Evolutionary conservation across 2,329 filamentous ascomycete species (phyloP).

Genomic region (Furcasterigmium sp.): DNA sequence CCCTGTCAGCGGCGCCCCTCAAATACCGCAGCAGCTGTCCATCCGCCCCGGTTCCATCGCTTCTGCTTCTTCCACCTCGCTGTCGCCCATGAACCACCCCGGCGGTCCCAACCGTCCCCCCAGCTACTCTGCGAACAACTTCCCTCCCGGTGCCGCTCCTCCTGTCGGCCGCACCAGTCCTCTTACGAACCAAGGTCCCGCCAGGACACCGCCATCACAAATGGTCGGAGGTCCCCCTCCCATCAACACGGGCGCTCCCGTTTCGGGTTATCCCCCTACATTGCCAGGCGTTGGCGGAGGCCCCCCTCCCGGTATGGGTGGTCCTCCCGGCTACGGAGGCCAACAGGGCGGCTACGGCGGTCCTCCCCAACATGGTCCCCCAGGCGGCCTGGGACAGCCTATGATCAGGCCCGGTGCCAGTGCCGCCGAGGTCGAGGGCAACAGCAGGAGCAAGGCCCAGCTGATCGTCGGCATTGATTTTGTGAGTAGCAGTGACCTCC

Average conservation of each 20-base stretch:
- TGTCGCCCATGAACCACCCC: conserved; percentile 58
- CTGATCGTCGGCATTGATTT: conserved; percentile 99
- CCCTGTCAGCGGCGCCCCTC: conserved; percentile 23
- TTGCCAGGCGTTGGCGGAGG: conserved; percentile 31
- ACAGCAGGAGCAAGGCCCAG: conserved; percentile 87
- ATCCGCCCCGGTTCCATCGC: conserved; percentile 32
- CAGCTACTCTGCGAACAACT: conserved; percentile 57
- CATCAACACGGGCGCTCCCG: conserved; percentile 59
- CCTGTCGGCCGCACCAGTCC: conserved; percentile 51
- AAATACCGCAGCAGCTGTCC: conserved; percentile 47
- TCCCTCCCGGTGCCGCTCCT: conserved; percentile 38
- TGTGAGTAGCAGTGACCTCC: conserved; percentile 55
- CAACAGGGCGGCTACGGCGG: conserved; percentile 43
- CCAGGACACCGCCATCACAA: conserved; percentile 53
- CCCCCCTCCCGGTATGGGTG: conserved; percentile 25
- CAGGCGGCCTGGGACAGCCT: conserved; percentile 31
- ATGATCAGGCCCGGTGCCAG: conserved; percentile 30
- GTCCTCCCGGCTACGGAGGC: conserved; percentile 39
- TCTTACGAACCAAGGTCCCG: conserved; percentile 38
- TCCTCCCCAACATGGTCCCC: conserved; percentile 23
- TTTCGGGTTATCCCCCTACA: conserved; percentile 54
- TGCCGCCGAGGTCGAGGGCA: conserved; percentile 76
- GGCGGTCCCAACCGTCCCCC: conserved; percentile 56
- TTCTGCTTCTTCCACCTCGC: conserved; percentile 39
- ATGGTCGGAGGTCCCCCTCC: conserved; percentile 61